Base-by-base conservation (phyloP, 176 grass and related monocot species). In the Aegilops umbellulata region DNA sequence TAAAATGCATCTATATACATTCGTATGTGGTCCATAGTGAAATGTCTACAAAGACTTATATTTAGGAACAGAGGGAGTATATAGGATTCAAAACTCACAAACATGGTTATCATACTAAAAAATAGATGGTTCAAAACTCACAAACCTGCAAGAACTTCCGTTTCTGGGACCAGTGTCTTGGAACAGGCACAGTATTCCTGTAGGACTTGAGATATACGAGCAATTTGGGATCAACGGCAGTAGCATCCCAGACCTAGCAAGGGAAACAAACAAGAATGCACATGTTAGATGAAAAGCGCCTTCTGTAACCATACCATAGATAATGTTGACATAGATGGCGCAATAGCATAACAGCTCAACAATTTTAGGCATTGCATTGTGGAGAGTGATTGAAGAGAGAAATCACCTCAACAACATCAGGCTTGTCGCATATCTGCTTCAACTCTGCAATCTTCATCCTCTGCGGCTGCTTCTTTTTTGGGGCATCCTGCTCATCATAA, bases 191-290 rank as follows among this genome's bases (percentile, higher is more conserved):
- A 41, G 90, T 90, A 47, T 95, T 92, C 46, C 90, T 79, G 74
- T 92, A 94, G 41, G 90, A 90, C 77, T 95, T 95, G 30, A 95
- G 85, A 85, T 41, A 90, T 16, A 90, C 90, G 20, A 95, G 82
- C 58, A 92, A 84, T 19, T 90, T 92, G 19, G 93, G 90, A 86
- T 95, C 93, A 22, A 72, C 14, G 23, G 93, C 85, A 49, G 93
- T 95, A 42, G 90, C 93, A 88, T 95, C 90, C 87, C 93, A 95
- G 46, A 95, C 88, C 93, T 95, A 86, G n/a, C n/a, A 83, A 58
- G 55, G 55, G 20, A 58, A 58, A 58, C 55, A 58, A 58, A 8
- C 7, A 19, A 58, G 5, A n/a, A 58, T 2, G 0, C 55, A 58
- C 55, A 51, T 51, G 55, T 58, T 0, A 58, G 55, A 58, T 58